Evolutionary conservation across 2,329 filamentous ascomycete species (phyloP), one percentile per base, ranked within the genome.

Genomic region (Ophiostoma novo-ulmi): DNA sequence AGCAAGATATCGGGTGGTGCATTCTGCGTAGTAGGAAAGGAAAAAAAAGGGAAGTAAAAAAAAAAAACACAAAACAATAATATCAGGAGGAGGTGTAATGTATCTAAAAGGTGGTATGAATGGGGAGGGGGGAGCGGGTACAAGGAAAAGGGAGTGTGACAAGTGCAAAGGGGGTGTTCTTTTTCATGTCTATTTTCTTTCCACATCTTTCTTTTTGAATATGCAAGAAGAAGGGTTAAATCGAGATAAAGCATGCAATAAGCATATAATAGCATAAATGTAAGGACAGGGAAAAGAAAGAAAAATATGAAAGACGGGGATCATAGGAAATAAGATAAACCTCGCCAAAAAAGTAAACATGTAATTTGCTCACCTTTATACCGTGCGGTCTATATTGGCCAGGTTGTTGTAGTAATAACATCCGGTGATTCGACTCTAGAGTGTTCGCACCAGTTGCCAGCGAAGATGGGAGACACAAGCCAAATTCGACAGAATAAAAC

Each of bases 201-300:
- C 44, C 17, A 48, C 44, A 48, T 48, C 17, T 48, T 48, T 6
- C 41, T 48, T 20, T 39, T 20, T 48, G 38, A 38, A 20, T n/a
- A 41, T 64, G 58, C 58, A 58, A 65, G 58, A 20, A 39, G 55
- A 36, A 39, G 44, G 39, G 55, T 48, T 22, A 22, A 26, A 58
- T 58, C 52, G 52, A 58, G 52, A 58, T 58, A 69, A 58, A 48
- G 17, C 26, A 66, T 22, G 61, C 61, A 31, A 31, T 39, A 41
- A n/a, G 36, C 41, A 48, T 41, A 20, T 58, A 31, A 11, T 17
- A 36, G 22, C 38, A 26, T 8, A 58, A 69, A 35, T 20, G 39
- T 3, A 14, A 39, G 41, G 38, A 35, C 14, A 39, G n/a, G 44
- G 4, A 31, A 35, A n/a, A 70, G 14, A 5, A 20, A 55, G 22